Conservation (phyloP, 2,329 filamentous ascomycete species). For the Ceratocystis lukuohia region DNA sequence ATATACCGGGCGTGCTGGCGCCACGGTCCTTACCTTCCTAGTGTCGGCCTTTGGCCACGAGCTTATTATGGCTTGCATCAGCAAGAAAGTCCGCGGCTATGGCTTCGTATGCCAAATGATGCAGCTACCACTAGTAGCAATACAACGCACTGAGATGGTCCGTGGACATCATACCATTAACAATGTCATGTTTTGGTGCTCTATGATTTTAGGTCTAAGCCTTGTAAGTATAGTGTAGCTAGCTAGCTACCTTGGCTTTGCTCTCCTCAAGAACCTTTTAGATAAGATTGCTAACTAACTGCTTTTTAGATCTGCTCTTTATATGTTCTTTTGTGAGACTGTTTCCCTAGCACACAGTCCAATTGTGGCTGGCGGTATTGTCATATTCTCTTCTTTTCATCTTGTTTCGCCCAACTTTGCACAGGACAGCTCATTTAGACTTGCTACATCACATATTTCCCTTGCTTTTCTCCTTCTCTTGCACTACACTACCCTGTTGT, state of each 20-base stretch:
- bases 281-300: not conserved
- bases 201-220: conserved; percentile 75
- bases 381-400: not conserved
- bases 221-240: conserved; percentile 33
- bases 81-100: conserved; percentile 89
- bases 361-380: not conserved
- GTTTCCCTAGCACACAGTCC: not conserved
- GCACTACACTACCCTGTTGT: too few relatives aligned
- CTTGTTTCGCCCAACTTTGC: not conserved
- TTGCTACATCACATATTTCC: not conserved
- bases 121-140: conserved; percentile 84
- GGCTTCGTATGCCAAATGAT: conserved; percentile 93
- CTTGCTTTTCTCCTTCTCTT: not conserved
- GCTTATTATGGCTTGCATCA: conserved; percentile 94
- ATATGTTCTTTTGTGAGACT: conserved; percentile 36
- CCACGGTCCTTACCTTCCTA: conserved; percentile 82
- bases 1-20: conserved; percentile 60
- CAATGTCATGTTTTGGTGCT: conserved; percentile 81
- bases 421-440: not conserved
- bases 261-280: not conserved
- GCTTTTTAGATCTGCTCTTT: conserved; percentile 36
- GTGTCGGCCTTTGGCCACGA: conserved; percentile 85
- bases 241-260: not conserved
- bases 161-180: conserved; percentile 65
- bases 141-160: conserved; percentile 71